A percentile compares a stretch with the other conserved stretches of the same genome.
These are phyloP conservation scores for Lecanicillium sp. DNA, from an alignment of 2,329 filamentous ascomycete species.

Conservation along the genomic window DNA sequence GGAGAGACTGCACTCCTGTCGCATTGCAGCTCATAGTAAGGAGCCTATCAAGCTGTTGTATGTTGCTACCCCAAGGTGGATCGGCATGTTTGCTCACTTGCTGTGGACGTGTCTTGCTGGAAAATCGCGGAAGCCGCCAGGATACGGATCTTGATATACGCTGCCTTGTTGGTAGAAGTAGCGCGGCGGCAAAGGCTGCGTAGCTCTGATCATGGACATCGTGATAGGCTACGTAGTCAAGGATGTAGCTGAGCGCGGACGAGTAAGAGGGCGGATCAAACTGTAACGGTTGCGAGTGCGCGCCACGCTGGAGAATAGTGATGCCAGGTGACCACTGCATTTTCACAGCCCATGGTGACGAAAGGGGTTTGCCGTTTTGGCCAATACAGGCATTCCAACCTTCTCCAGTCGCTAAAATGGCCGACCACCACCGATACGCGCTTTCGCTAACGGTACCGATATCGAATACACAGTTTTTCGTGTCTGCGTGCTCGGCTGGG, in stretches of 20 bases:
- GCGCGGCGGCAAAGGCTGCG: slow-evolving; percentile 7
- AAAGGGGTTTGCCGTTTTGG: slow-evolving; percentile 2
- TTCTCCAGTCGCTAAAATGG: slow-evolving; percentile 5
- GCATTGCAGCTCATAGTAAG: slow-evolving; percentile 11
- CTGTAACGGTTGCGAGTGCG: neutral
- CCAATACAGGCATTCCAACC: slow-evolving; percentile 7
- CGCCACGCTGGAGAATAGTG: neutral
- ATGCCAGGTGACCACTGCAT: neutral
- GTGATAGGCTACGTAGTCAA: slow-evolving; percentile 5
- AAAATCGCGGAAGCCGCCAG: slow-evolving; percentile 1
- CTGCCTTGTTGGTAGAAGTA: slow-evolving; percentile 7
- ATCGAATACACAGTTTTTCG: neutral
- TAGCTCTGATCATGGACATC: slow-evolving; percentile 3
- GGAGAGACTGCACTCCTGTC: slow-evolving; percentile 3
- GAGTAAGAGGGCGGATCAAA: slow-evolving; percentile 1
- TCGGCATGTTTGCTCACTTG: neutral
- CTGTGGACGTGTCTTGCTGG: neutral
- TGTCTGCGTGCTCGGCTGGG: neutral
- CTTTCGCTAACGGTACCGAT: slow-evolving; percentile 4
- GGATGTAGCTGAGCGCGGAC: slow-evolving; percentile 5
- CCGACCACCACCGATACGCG: slow-evolving; percentile 8
- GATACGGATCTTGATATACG: slow-evolving; percentile 3
- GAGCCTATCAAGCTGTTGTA: slow-evolving; percentile 10
- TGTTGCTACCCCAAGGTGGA: slow-evolving; percentile 7
- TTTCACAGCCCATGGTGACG: slow-evolving; percentile 8